phyloP scores from a whole-genome alignment of 179 eudicot genomes.

The Patellifolia procumbens region DNA sequence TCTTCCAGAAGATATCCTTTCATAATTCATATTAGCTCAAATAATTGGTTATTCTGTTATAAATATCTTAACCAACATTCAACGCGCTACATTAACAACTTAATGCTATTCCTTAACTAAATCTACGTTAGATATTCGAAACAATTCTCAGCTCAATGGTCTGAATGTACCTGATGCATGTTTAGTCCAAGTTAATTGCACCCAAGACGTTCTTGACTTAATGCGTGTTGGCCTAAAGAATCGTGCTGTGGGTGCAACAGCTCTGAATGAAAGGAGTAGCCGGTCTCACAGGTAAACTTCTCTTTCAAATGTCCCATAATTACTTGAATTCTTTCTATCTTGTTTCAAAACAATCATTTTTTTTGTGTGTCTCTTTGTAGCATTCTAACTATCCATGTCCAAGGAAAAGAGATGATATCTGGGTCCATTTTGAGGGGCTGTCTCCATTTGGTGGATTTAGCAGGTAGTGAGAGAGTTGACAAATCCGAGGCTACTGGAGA shows the following conservation, averaged over 20 bases:
- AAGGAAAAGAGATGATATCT: constrained; percentile 78
- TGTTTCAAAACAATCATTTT: too few relatives aligned
- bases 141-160: constrained; percentile 91
- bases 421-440: constrained; percentile 80
- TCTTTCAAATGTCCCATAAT: neutral
- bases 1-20: constrained; percentile 86
- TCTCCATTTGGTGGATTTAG: constrained; percentile 94
- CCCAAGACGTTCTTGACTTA: constrained; percentile 83
- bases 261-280: constrained; percentile 91
- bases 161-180: constrained; percentile 96
- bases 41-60: neutral
- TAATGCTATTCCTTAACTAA: constrained; percentile 46
- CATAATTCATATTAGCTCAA: constrained; percentile 13
- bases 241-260: constrained; percentile 98
- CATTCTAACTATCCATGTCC: constrained; percentile 85
- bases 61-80: neutral
- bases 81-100: neutral
- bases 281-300: constrained; percentile 78
- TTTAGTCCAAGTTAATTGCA: constrained; percentile 73
- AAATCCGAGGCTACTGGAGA: constrained; percentile 98
- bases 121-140: constrained; percentile 79
- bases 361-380: constrained; percentile 37
- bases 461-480: constrained; percentile 97
- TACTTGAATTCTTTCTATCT: neutral
- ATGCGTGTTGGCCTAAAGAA: constrained; percentile 84